Conservation (phyloP, 352 stramenopile species). For the Paralagenidium karlingii region DNA sequence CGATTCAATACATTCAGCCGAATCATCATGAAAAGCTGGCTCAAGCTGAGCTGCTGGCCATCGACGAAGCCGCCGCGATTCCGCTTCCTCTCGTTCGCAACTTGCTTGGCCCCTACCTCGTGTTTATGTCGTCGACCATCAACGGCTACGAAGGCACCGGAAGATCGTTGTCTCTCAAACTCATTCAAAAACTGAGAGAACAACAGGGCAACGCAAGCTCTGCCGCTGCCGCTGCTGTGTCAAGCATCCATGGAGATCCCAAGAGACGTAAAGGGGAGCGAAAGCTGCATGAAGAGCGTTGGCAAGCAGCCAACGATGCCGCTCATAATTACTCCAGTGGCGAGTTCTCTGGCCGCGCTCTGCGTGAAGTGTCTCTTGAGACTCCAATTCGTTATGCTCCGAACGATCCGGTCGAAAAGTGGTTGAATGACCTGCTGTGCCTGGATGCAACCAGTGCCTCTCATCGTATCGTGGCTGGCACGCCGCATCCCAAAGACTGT, state of each 20-base stretch:
- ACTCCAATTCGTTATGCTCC: constrained; percentile 97
- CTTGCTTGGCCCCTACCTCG: constrained; percentile 93
- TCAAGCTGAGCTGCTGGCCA: constrained; percentile 95
- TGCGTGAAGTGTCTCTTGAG: constrained; percentile 93
- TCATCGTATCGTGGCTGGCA: constrained; percentile 86
- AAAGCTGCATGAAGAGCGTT: constrained; percentile 95
- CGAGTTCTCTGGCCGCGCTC: constrained; percentile 44
- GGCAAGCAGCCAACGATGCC: constrained; percentile 85
- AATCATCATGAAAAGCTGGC: constrained; percentile 93
- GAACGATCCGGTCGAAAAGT: constrained; percentile 94
- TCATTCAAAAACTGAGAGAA: constrained; percentile 96
- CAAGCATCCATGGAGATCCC: constrained; percentile 78
- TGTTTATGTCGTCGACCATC: constrained; percentile 98
- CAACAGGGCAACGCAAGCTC: constrained; percentile 76
- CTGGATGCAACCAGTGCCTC: constrained; percentile 82
- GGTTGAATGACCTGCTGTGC: constrained; percentile 96
- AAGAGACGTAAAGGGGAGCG: constrained; percentile 91
- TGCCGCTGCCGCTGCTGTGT: constrained; percentile 32
- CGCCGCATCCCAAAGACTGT: constrained; percentile 92
- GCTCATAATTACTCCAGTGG: constrained; percentile 44
- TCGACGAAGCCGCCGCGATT: constrained; percentile 99
- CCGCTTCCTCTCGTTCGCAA: constrained; percentile 96
- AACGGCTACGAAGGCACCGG: constrained; percentile 99
- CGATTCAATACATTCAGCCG: constrained; percentile 95
- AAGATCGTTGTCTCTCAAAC: constrained; percentile 96